These are phyloP conservation scores for Posidonia oceanica DNA, from an alignment of 116 monocot species.

Conservation along the genomic window DNA sequence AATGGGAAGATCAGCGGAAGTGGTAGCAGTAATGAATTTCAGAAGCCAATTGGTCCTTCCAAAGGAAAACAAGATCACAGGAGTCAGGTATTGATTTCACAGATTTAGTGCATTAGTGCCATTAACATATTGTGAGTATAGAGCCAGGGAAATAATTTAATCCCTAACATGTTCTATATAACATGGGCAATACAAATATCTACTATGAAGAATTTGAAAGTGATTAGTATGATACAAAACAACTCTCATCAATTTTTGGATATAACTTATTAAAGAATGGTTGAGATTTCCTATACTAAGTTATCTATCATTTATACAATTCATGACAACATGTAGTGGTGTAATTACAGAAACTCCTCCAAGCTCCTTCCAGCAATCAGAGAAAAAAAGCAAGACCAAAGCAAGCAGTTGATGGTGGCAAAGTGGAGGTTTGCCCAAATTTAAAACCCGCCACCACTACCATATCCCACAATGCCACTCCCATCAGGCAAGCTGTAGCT, in stretches of 20 bases:
- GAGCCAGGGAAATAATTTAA: no score
- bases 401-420: slow-evolving; percentile 5
- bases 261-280: no score
- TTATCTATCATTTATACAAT: no score
- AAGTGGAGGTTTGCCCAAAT: background rate
- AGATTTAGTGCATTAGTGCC: background rate
- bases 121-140: background rate
- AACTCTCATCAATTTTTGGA: no score
- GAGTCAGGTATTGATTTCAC: slow-evolving; percentile 22
- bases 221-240: no score
- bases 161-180: no score
- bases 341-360: slow-evolving; percentile 38
- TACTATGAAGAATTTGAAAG: no score
- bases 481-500: background rate
- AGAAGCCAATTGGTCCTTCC: slow-evolving; percentile 15
- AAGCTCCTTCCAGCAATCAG: slow-evolving; percentile 13
- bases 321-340: slow-evolving; percentile 18
- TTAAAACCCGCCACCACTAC: background rate
- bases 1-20: slow-evolving; percentile 21
- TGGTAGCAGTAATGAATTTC: background rate
- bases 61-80: slow-evolving; percentile 34
- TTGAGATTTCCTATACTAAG: no score
- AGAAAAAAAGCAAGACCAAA: slow-evolving; percentile 16
- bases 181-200: no score
- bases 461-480: no score